Evolutionary conservation across 225 moss, liverwort and hornwort species (phyloP), one percentile per base, ranked within the genome.

Genomic region (Sphagnum contortum): DNA sequence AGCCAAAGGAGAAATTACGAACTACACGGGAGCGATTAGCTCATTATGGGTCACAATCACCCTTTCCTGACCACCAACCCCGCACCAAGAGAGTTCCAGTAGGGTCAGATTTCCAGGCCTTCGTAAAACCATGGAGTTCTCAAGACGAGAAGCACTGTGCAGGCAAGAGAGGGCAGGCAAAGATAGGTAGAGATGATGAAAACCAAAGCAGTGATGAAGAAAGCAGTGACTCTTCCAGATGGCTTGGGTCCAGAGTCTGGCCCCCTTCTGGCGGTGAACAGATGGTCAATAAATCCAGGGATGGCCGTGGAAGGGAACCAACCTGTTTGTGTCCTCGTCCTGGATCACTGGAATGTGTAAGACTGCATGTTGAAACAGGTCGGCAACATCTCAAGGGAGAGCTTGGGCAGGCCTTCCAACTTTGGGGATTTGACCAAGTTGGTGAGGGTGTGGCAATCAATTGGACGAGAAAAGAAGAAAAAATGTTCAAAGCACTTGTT

Each of bases 401-500:
- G 60, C 75, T 91, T 49, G 95, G 91, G 59, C 73, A 76, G 52
- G 91, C 89, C 9, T 95, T 89, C 66, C 75, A 72, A 52, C 64
- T 62, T 13, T 79, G 90, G 91, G 91, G 89, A 49, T 83, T 95
- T 57, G 79, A 95, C 62, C 71, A 87, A 59, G 87, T 90, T 86
- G 95, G 95, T 13, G 95, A 92, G 60, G 68, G 68, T 55, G 84
- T 92, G 50, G 80, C 84, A 7, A 69, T 78, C 1, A 58, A 66
- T 8, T 90, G 95, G 95, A 84, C 70, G 44, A 90, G 71, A 67
- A 88, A 89, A 12, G 95, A 89, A 49, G 86, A 92, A 55, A 79
- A 70, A 57, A 71, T 67, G 2, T 91, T 84, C 50, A 80, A 74
- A 52, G 14, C 76, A 57, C 68, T 89, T 50, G 88, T 86, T 5